These are phyloP conservation scores for Pichia terricola DNA, from an alignment of 1,139 yeast species.

Conservation along the genomic window DNA sequence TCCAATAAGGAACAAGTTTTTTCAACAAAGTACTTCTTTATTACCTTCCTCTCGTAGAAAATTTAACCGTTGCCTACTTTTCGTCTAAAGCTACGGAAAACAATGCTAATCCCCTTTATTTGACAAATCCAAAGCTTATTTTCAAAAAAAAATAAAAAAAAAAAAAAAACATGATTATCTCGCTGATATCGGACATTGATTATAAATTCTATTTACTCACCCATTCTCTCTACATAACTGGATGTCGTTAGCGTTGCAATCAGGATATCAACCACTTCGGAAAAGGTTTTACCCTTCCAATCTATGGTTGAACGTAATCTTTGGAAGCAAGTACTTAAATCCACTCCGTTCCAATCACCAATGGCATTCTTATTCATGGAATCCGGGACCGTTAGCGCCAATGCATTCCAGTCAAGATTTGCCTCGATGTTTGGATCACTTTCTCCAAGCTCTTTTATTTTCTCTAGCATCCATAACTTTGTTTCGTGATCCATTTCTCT, in stretches of 20 bases:
- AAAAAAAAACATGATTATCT: no score
- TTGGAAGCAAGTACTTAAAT: constrained; percentile 36
- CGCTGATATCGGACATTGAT: no score
- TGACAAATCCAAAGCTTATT: no score
- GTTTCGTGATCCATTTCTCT: constrained; percentile 41
- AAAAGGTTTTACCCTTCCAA: constrained; percentile 30
- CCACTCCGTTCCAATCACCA: constrained; percentile 35
- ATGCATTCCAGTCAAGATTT: constrained; percentile 56
- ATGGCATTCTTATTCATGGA: neutral
- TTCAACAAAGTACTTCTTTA: no score
- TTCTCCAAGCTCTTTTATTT: constrained; percentile 30
- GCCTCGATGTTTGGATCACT: constrained; percentile 14
- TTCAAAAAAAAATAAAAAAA: no score
- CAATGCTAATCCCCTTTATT: no score
- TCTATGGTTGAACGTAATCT: constrained; percentile 32
- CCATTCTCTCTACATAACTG: neutral
- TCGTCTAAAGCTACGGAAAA: neutral
- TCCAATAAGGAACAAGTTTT: no score
- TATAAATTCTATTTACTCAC: no score
- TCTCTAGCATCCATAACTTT: constrained; percentile 49
- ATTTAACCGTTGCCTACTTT: neutral
- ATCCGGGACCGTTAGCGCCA: constrained; percentile 35
- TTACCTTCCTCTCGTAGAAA: no score
- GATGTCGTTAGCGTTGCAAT: constrained; percentile 1
- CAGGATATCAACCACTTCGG: constrained; percentile 26